Conservation (phyloP, 768 basidiomycete species). For the Leccinum aurantiacum region DNA sequence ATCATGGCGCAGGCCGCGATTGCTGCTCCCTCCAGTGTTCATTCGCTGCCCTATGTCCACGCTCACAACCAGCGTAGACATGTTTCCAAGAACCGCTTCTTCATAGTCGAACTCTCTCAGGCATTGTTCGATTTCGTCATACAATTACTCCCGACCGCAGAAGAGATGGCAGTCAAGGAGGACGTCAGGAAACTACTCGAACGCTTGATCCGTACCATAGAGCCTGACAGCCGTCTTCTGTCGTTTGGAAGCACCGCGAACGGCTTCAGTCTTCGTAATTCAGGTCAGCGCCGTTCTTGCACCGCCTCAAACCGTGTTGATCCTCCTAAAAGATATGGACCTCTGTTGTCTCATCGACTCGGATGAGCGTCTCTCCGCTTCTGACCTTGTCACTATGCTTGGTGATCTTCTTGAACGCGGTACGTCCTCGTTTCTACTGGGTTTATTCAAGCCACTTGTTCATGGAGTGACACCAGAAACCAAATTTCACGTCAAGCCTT, state of each 20-base stretch:
- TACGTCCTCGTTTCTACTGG: slow-evolving; percentile 39
- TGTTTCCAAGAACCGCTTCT: slow-evolving; percentile 54
- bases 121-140: slow-evolving; percentile 93
- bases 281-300: slow-evolving; percentile 52
- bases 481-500: slow-evolving; percentile 92
- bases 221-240: slow-evolving; percentile 84
- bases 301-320: slow-evolving; percentile 10
- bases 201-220: slow-evolving; percentile 91
- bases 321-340: slow-evolving; percentile 81
- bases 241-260: slow-evolving; percentile 98
- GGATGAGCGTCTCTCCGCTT: slow-evolving; percentile 71
- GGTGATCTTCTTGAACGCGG: slow-evolving; percentile 92
- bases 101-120: slow-evolving; percentile 80
- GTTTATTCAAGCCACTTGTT: slow-evolving; percentile 13
- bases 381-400: slow-evolving; percentile 91
- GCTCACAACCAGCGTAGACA: slow-evolving; percentile 39
- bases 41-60: slow-evolving; percentile 29
- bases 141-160: slow-evolving; percentile 84
- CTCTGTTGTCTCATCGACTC: slow-evolving; percentile 95
- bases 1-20: slow-evolving; percentile 33
- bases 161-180: slow-evolving; percentile 94
- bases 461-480: slow-evolving; percentile 60
- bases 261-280: slow-evolving; percentile 94
- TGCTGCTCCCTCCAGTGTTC: slow-evolving; percentile 16
- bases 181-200: slow-evolving; percentile 94